phyloP scores from a whole-genome alignment of 176 grass and related monocot genomes.

The Oryza nivara region DNA sequence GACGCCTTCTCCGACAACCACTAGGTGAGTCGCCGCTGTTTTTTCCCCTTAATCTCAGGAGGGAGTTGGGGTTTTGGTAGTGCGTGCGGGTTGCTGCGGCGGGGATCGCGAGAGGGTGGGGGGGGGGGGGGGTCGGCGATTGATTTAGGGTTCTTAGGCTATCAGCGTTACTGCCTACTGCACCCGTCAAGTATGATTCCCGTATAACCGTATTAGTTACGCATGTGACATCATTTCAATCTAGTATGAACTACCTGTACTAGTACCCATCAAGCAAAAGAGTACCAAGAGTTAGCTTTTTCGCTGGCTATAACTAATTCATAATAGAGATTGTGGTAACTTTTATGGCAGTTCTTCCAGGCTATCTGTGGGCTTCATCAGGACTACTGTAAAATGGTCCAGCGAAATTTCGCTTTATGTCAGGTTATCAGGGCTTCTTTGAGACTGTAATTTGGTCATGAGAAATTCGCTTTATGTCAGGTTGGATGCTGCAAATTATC shows the following conservation, averaged over 20 bases:
- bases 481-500: constrained; percentile 8
- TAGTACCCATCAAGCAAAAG: constrained; percentile 13
- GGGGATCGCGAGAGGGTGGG: neutral
- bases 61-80: neutral
- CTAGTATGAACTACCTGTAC: constrained; percentile 1
- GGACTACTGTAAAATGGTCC: constrained; percentile 14
- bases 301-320: constrained; percentile 39
- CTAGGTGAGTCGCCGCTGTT: neutral
- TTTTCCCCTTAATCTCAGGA: neutral
- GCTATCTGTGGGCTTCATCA: constrained; percentile 36
- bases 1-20: neutral
- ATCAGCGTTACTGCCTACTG: neutral
- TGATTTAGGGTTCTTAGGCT: neutral
- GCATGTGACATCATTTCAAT: constrained; percentile 5
- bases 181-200: constrained; percentile 7
- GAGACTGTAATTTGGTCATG: constrained; percentile 13
- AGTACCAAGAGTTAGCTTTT: constrained; percentile 16
- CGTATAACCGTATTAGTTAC: constrained; percentile 29
- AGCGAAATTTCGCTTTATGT: constrained; percentile 31
- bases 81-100: neutral
- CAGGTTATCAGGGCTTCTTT: constrained; percentile 31
- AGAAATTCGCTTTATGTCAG: constrained; percentile 30
- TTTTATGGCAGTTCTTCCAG: constrained; percentile 26
- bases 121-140: neutral
- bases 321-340: constrained; percentile 33